These are phyloP conservation scores for Kazachstania psychrophila DNA, from an alignment of 805 yeast species.

Conservation along the genomic window DNA sequence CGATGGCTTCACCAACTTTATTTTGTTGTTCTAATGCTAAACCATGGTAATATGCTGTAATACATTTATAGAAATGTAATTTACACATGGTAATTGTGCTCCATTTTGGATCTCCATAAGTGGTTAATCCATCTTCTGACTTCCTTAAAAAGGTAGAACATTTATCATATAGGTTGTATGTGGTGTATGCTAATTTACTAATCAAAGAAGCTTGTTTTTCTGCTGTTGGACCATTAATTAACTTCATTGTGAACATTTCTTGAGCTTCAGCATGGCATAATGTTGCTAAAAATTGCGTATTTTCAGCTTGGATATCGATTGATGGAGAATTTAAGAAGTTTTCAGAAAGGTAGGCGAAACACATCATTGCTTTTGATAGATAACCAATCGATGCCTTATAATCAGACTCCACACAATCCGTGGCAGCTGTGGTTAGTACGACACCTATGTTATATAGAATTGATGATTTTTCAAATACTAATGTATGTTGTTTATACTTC, in stretches of 20 bases:
- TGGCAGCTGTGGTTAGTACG: slow-evolving; percentile 44
- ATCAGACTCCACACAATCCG: slow-evolving; percentile 32
- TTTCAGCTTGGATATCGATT: slow-evolving; percentile 59
- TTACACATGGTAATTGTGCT: slow-evolving; percentile 43
- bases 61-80: slow-evolving; percentile 43
- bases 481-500: slow-evolving; percentile 58
- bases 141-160: slow-evolving; percentile 39
- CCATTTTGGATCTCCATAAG: slow-evolving; percentile 45
- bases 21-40: slow-evolving; percentile 42
- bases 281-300: slow-evolving; percentile 52
- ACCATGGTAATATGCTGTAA: slow-evolving; percentile 54
- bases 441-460: slow-evolving; percentile 72
- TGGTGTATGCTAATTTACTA: slow-evolving; percentile 63
- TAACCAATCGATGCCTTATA: slow-evolving; percentile 50
- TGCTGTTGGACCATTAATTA: slow-evolving; percentile 35
- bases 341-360: slow-evolving; percentile 60
- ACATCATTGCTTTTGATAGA: slow-evolving; percentile 72
- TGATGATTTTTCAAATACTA: slow-evolving; percentile 86
- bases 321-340: slow-evolving; percentile 87
- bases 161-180: slow-evolving; percentile 46
- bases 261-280: slow-evolving; percentile 83
- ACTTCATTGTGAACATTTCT: slow-evolving; percentile 64
- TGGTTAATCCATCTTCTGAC: slow-evolving; percentile 23
- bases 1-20: slow-evolving; percentile 72
- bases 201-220: slow-evolving; percentile 55